Evolutionary conservation across 805 yeast species (phyloP), one percentile per base, ranked within the genome.

Genomic region (Vanderwaltozyma yarrowii): DNA sequence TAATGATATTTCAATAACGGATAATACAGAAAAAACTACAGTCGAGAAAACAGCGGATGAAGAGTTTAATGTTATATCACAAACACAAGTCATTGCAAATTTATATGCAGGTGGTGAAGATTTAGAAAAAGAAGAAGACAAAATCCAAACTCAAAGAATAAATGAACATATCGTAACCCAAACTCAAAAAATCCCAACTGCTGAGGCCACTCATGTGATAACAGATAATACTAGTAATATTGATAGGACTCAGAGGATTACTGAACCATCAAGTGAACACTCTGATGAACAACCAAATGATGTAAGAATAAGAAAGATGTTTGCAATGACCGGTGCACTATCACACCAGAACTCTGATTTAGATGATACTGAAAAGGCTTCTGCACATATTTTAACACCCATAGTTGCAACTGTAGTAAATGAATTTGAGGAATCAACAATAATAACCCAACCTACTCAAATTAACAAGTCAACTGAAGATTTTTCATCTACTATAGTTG

Each of bases 21-120:
- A 29, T 1, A 30, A 28, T 2, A 20, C 12, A 12, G 16, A 33
- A 8, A 8, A 36, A 11, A 14, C 15, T 17, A n/a, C 30, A 15
- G 25, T 23, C 11, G 28, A 32, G 12, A 33, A 35, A 13, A 36
- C 30, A n/a, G 24, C 20, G 25, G 26, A 21, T 2, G 35, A 26
- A 9, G 15, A n/a, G 10, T 18, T 25, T 2, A 20, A 36, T 11
- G 23, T 33, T 5, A 16, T 24, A 12, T 23, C 33, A 2, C 44
- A 40, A 19, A 38, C 44, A 16, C 51, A 50, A 33, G 24, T 39
- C 3, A 41, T 53, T 7, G 30, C 49, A 3, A 45, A 43, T 19
- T 35, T 52, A 16, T 56, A 56, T 40, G 51, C 41, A 6, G 60
- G 53, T 25, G 60, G 46, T 38, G 45, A 45, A 35, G 46, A 47